These are phyloP conservation scores for Cicer cuneatum DNA, from an alignment of 306 rosid genomes.

Conservation along the genomic window DNA sequence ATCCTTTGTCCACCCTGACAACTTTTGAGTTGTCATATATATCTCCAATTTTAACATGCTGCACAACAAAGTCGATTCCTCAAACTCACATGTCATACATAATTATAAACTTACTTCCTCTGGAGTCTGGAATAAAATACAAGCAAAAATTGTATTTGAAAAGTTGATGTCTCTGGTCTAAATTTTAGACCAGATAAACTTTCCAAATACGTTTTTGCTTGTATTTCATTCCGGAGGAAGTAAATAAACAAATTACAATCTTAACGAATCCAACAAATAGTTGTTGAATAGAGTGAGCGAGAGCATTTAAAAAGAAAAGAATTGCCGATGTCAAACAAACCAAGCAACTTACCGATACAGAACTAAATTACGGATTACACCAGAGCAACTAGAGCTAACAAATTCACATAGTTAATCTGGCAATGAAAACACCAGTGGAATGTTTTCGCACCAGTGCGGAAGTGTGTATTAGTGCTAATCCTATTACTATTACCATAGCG, in stretches of 20 bases:
- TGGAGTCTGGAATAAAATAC: too few relatives aligned
- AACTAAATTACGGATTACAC: slow-evolving; percentile 8
- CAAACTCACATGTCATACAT: slow-evolving; percentile 30
- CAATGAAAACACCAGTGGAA: background rate
- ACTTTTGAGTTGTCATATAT: slow-evolving; percentile 80
- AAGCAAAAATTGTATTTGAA: too few relatives aligned
- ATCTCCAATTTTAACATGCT: slow-evolving; percentile 86
- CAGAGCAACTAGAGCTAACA: slow-evolving; percentile 7
- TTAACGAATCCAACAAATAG: slow-evolving; percentile 7
- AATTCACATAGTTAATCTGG: background rate
- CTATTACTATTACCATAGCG: background rate
- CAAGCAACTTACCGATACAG: background rate
- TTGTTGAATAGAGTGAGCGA: background rate
- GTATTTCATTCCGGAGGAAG: too few relatives aligned
- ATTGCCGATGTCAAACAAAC: background rate
- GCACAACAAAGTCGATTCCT: slow-evolving; percentile 43
- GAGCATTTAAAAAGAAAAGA: background rate
- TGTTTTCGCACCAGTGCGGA: background rate
- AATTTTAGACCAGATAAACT: too few relatives aligned
- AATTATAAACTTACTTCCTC: slow-evolving; percentile 2
- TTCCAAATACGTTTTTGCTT: too few relatives aligned
- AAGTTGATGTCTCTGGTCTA: too few relatives aligned
- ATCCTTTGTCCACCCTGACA: slow-evolving; percentile 81
- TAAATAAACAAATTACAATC: slow-evolving; percentile 10
- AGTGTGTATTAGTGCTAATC: background rate